Base-by-base conservation (phyloP, 1,284 basidiomycete species). In the Cryptococcus wingfieldii region DNA sequence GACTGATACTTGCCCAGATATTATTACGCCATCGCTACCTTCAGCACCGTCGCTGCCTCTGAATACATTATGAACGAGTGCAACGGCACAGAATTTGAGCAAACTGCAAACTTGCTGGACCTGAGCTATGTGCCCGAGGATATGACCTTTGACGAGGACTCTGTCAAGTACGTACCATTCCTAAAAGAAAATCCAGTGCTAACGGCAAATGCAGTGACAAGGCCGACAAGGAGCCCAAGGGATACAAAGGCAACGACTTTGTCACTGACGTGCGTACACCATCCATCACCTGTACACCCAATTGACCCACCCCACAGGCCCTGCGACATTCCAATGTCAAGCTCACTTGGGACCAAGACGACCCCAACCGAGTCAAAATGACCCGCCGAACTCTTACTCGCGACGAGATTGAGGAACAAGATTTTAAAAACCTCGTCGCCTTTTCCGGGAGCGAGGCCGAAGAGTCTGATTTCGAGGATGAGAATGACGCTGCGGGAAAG, bases 261-360 rank as follows among this genome's bases (percentile, higher is more conserved):
- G 87, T 89, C 31, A 99, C 96, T 1, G 91, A 95, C 71, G 92
- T 92, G 67, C 71, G 86, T 78, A 14, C 14, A 31, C 12, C 41
- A n/a, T n/a, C 19, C 18, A 38, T 38, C 28, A 5, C 38, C 18
- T 19, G 23, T 12, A 27, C 18, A 25, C 14, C 25, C 1, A 23
- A 25, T 9, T 46, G 18, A 46, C 14, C 10, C 10, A 25, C 19
- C 18, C 25, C 45, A n/a, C 62, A 95, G 90, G 94, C 94, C 7
- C 83, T 99, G n/a, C 87, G 96, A 8, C 94, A 98, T 74, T 98
- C 96, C 13, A 94, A 92, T 79, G 95, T 98, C 64, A 95, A 90
- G 70, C 82, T 98, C 27, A 98, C 95, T 9, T 99, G 96, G 96
- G 96, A 98, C 69, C 90, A 94, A 62, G 96, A 98, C 75, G 95